Evolutionary conservation across 257 asterid genomes (phyloP), one percentile per base, ranked within the genome.

Genomic region (Solanum corneliomulleri): DNA sequence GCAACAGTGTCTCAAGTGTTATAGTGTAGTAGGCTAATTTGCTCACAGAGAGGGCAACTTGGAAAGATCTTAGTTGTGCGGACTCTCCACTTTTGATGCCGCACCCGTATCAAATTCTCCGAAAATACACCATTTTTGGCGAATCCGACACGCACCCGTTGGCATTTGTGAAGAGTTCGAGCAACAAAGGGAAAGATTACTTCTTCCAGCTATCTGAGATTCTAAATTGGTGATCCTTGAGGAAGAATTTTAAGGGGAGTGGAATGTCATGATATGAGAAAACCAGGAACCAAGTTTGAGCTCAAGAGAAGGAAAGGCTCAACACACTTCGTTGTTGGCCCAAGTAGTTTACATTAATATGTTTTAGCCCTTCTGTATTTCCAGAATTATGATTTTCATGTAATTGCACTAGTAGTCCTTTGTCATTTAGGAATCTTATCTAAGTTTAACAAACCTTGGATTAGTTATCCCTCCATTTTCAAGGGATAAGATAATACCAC

Each of bases 211-310:
- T 31, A 7, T 70, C n/a, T 15, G 5, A 70, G 6, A 14, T 70
- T 70, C 41, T 18, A 2, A 31, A 31, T 15, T 70, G 42, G 42
- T 70, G 12, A 70, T 31, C 76, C n/a, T 31, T 70, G 76, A n/a
- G n/a, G n/a, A n/a, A n/a, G 76, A 13, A 31, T 31, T 23, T 69
- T 15, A 31, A 69, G 76, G 76, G n/a, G 41, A 11, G 1, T 58
- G 66, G 41, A 69, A 69, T 69, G 76, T 29, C 76, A 31, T 69
- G 76, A 69, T 25, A 25, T 64, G 72, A 66, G 71, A 64, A 64
- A 11, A 64, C 18, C 71, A 64, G 9, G 71, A 64, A n/a, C 12
- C 71, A 64, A 64, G 29, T 64, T 25, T n/a, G 69, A 64, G 13
- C 15, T 33, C 9, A 64, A 64, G 71, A 64, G 71, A n/a, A 64